phyloP scores from a whole-genome alignment of 306 rosid genomes.

The Castanea crenata region DNA sequence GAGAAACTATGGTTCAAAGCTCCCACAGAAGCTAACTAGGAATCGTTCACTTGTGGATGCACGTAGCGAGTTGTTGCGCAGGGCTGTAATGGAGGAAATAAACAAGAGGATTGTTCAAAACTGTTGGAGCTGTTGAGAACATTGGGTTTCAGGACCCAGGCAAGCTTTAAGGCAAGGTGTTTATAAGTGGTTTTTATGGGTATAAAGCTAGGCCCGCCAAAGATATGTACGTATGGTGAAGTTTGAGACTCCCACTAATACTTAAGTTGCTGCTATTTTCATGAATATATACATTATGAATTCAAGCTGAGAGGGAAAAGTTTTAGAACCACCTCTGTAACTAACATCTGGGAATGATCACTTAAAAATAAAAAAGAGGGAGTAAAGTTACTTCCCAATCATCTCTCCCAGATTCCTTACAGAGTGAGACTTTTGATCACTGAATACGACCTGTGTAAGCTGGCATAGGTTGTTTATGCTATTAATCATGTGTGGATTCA shows the following conservation, averaged over 20 bases:
- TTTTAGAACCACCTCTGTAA: no score
- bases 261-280: background rate
- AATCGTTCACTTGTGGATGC: constrained; percentile 45
- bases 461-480: no score
- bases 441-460: no score
- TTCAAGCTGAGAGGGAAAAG: no score
- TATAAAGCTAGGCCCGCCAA: no score
- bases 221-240: background rate
- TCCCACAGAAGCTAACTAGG: constrained; percentile 21
- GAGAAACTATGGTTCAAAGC: constrained; percentile 16
- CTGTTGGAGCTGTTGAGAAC: constrained; percentile 61
- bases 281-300: no score
- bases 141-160: constrained; percentile 58
- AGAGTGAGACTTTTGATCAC: no score
- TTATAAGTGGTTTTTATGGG: background rate
- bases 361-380: no score
- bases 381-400: no score
- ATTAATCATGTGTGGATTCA: no score
- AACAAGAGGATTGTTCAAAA: constrained; percentile 54
- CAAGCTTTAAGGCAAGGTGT: background rate
- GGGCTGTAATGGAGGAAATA: constrained; percentile 56
- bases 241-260: background rate
- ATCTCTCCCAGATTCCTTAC: no score
- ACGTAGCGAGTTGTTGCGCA: constrained; percentile 52
- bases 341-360: no score